Evolutionary conservation across 2,329 filamentous ascomycete genomes (phyloP).

Genomic region (Arthrobotrys megalospora): DNA sequence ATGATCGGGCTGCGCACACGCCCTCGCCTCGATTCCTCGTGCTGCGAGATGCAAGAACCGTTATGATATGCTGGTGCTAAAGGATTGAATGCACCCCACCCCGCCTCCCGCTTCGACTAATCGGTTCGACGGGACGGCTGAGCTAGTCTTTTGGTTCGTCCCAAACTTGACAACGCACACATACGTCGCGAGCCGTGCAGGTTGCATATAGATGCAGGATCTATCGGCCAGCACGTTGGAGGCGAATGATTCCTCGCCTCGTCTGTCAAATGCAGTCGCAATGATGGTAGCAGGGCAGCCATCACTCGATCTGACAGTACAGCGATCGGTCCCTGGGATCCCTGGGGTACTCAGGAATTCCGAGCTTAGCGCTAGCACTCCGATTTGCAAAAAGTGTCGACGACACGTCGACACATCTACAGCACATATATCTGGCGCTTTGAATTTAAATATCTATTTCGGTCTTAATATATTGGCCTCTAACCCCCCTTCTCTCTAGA

Average conservation of each 20-base stretch:
- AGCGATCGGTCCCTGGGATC: too few relatives aligned
- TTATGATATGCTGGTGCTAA: neutral
- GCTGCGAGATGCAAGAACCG: too few relatives aligned
- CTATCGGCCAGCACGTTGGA: conserved; percentile 5
- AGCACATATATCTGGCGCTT: too few relatives aligned
- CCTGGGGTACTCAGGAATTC: too few relatives aligned
- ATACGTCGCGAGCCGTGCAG: neutral
- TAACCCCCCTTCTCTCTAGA: too few relatives aligned
- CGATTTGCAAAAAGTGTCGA: too few relatives aligned
- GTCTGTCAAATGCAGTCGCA: neutral
- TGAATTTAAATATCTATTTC: too few relatives aligned
- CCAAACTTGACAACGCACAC: neutral
- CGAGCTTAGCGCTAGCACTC: too few relatives aligned
- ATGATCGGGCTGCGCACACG: neutral
- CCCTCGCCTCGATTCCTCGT: neutral
- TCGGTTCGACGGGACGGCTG: conserved; percentile 10
- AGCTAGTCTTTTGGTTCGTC: neutral
- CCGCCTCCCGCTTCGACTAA: neutral
- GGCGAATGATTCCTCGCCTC: neutral
- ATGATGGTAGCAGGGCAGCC: neutral
- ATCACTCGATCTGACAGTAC: too few relatives aligned
- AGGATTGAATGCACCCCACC: neutral
- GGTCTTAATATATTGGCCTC: too few relatives aligned
- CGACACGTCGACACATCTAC: too few relatives aligned
- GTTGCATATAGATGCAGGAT: neutral